These are phyloP conservation scores for Rosa lucieae DNA, from an alignment of 306 rosid genomes.

Conservation along the genomic window DNA sequence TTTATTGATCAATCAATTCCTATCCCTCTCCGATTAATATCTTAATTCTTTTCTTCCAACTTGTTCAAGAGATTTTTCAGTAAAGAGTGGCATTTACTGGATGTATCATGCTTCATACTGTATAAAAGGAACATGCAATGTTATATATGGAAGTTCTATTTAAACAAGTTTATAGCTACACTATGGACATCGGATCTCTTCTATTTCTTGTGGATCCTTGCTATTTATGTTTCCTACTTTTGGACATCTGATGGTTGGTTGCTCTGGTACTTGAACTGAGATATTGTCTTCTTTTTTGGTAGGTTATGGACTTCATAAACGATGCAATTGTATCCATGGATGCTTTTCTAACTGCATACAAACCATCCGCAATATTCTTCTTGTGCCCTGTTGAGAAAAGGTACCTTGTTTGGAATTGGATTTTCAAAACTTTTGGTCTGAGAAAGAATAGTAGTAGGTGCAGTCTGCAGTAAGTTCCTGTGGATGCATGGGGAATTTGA, in stretches of 20 bases:
- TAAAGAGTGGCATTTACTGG: background rate
- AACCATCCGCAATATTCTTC: slow-evolving; percentile 73
- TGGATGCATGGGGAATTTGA: background rate
- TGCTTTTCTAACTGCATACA: slow-evolving; percentile 63
- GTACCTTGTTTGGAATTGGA: slow-evolving; percentile 33
- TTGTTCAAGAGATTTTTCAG: background rate
- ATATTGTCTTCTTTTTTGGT: slow-evolving; percentile 22
- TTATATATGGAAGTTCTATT: background rate
- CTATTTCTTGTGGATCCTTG: background rate
- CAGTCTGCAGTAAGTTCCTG: background rate
- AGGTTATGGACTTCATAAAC: slow-evolving; percentile 96
- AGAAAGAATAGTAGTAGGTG: background rate
- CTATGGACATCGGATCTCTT: background rate
- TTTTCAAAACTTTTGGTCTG: background rate
- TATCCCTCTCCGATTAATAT: background rate
- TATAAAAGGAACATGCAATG: background rate
- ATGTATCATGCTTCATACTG: background rate
- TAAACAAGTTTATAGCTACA: background rate
- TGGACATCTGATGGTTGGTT: slow-evolving; percentile 8
- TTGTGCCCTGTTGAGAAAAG: slow-evolving; percentile 76
- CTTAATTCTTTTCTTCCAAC: background rate
- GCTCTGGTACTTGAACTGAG: slow-evolving; percentile 5
- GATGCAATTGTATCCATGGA: slow-evolving; percentile 86
- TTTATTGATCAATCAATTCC: background rate
- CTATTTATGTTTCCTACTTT: background rate